Evolutionary conservation across 805 yeast species (phyloP).

Genomic region (Yamadazyma scolyti): DNA sequence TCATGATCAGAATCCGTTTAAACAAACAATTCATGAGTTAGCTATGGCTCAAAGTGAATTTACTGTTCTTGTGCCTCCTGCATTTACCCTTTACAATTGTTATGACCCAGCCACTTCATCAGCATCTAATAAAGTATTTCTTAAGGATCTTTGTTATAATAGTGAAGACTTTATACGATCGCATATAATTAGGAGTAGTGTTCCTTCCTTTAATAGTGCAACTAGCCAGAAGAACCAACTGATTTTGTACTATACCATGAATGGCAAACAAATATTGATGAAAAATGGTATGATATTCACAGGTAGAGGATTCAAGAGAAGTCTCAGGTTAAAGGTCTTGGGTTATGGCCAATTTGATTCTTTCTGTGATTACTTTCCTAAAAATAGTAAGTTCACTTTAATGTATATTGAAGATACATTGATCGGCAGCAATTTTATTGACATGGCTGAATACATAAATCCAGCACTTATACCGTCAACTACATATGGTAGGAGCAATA

Average conservation of each 20-base stretch:
- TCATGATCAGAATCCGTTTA: constrained; percentile 38
- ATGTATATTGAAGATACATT: constrained; percentile 57
- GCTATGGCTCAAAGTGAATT: constrained; percentile 45
- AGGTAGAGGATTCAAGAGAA: constrained; percentile 53
- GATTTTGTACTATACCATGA: constrained; percentile 50
- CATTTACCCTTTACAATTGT: constrained; percentile 37
- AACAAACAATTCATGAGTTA: constrained; percentile 43
- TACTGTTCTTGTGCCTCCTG: constrained; percentile 62
- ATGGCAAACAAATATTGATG: constrained; percentile 52
- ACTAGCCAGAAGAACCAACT: constrained; percentile 30
- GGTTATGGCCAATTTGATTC: constrained; percentile 47
- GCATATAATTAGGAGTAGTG: constrained; percentile 48
- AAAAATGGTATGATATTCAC: constrained; percentile 54
- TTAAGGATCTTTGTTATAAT: constrained; percentile 50
- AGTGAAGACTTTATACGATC: constrained; percentile 59
- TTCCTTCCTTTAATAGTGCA: constrained; percentile 20
- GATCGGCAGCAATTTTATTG: constrained; percentile 31
- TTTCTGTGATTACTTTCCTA: constrained; percentile 58
- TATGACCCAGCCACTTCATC: constrained; percentile 23
- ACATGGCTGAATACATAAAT: constrained; percentile 8
- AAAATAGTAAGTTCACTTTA: constrained; percentile 53
- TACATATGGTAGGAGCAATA: too few species aligned
- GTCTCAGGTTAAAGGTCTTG: constrained; percentile 41
- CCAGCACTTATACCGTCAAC: constrained; percentile 3
- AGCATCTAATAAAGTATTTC: constrained; percentile 22